Evolutionary conservation across 2,329 filamentous ascomycete genomes (phyloP).

Genomic region (Ceratocystis ficicola): DNA sequence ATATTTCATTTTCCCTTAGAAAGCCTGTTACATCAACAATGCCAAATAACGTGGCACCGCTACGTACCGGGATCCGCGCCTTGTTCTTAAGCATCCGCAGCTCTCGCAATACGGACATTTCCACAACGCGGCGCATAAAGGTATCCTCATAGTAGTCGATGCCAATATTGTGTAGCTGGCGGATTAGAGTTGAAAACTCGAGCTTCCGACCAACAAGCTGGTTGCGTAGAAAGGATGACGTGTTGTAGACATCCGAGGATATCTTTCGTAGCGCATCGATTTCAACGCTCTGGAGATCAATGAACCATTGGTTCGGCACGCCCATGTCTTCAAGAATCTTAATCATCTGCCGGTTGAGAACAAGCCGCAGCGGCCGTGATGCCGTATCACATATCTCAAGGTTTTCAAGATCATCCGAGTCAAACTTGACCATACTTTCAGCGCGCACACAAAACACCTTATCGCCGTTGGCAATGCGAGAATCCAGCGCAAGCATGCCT

Average conservation of each 20-base stretch:
- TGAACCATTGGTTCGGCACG: slow-evolving; percentile 46
- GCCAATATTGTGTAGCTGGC: slow-evolving; percentile 42
- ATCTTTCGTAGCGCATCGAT: slow-evolving; percentile 48
- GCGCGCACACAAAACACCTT: slow-evolving; percentile 49
- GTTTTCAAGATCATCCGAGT: slow-evolving; percentile 40
- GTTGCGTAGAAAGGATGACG: slow-evolving; percentile 51
- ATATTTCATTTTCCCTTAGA: slow-evolving; percentile 56
- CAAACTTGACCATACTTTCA: slow-evolving; percentile 70
- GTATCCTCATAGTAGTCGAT: slow-evolving; percentile 54
- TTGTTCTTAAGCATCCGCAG: slow-evolving; percentile 67
- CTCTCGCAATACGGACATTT: slow-evolving; percentile 57
- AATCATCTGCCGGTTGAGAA: slow-evolving; percentile 68
- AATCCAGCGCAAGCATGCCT: slow-evolving; percentile 64
- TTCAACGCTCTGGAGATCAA: slow-evolving; percentile 50
- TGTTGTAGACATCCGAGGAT: slow-evolving; percentile 47
- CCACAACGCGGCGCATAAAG: slow-evolving; percentile 59
- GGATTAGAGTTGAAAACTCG: slow-evolving; percentile 50
- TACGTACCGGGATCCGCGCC: slow-evolving; percentile 56
- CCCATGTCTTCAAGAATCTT: slow-evolving; percentile 76
- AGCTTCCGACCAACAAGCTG: slow-evolving; percentile 50
- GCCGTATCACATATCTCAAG: slow-evolving; percentile 63
- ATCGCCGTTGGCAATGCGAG: slow-evolving; percentile 43
- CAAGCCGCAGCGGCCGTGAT: slow-evolving; percentile 53
- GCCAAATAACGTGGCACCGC: slow-evolving; percentile 67
- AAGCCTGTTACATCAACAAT: slow-evolving; percentile 70